A percentile compares a stretch with the other conserved stretches of the same genome.
Conservation (phyloP, 306 rosid species). For the Arachis hypogaea region DNA sequence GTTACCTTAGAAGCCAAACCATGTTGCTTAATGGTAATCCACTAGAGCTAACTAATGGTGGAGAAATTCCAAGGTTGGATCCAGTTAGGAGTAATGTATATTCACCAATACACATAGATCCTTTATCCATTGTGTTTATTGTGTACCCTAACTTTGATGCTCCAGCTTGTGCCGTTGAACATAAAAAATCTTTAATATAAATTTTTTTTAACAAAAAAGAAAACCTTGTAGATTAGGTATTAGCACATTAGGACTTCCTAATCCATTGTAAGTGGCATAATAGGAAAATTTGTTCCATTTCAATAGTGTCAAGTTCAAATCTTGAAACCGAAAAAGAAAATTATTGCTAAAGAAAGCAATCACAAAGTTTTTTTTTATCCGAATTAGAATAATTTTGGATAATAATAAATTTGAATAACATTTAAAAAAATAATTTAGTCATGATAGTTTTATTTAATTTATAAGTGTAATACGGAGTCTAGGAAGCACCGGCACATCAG, state of each 20-base stretch:
- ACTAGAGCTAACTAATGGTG: constrained; percentile 59
- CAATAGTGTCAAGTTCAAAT: no score
- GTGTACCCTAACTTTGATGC: constrained; percentile 55
- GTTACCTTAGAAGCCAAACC: constrained; percentile 60
- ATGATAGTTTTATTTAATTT: no score
- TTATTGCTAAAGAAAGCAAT: no score
- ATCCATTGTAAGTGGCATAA: constrained; percentile 15
- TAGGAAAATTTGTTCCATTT: no score
- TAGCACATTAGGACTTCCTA: constrained; percentile 15
- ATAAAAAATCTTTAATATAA: constrained; percentile 24
- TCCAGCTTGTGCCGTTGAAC: constrained; percentile 44
- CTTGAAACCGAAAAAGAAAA: no score
- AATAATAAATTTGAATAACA: no score
- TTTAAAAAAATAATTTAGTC: no score
- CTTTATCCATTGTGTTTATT: constrained; percentile 57
- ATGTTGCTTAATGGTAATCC: constrained; percentile 76
- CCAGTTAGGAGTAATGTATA: constrained; percentile 48
- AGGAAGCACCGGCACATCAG: no score
- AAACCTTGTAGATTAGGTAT: constrained; percentile 23
- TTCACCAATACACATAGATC: constrained; percentile 52
- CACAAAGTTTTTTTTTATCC: no score
- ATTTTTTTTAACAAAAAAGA: background rate
- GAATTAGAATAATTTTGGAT: no score
- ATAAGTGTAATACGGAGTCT: no score
- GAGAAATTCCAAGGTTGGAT: constrained; percentile 67